Evolutionary conservation across 2,329 filamentous ascomycete species (phyloP), one percentile per base, ranked within the genome.

Genomic region (Neopestalotiopsis rosae): DNA sequence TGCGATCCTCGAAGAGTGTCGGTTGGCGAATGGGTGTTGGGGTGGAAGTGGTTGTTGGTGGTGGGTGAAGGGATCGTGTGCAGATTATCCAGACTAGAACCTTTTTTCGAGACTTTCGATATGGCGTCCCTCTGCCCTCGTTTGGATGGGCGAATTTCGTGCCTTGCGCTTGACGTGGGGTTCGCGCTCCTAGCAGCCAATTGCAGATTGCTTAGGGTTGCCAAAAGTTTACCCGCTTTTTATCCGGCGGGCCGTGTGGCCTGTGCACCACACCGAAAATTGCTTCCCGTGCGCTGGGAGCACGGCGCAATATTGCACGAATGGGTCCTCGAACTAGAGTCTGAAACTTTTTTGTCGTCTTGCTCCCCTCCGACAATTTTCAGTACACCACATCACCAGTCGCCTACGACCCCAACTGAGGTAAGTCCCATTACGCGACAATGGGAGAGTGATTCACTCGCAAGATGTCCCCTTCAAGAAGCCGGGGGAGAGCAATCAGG

Each of bases 1-100:
- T 81, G 84, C 87, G 87, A 90, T 90, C 88, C 88, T 90, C 88
- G 88, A 90, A 90, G 88, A 89, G 87, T 82, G 70, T 70, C 71
- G 70, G 72, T 73, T 78, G 74, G 70, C 72, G 75, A 74, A 57
- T 69, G 65, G 64, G 69, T 57, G 65, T 62, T 63, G 42, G 52
- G 42, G 62, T 65, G 30, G 58, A 72, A 69, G 66, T 70, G 69
- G 71, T 52, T 52, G 32, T 65, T 74, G 73, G 72, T 72, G 70
- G 70, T 68, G 71, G 68, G 70, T 72, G 68, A 65, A 65, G 70
- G 57, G 70, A 71, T 71, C 70, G 70, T 70, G 68, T 70, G 67
- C 68, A 73, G 71, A 72, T 70, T 72, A 70, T 73, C 70, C 52
- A 45, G 66, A 13, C 49, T 32, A 32, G 45, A 61, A 58, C 67